phyloP scores from a whole-genome alignment of 2,329 filamentous ascomycete species.

The Aspergillus arachidicola region DNA sequence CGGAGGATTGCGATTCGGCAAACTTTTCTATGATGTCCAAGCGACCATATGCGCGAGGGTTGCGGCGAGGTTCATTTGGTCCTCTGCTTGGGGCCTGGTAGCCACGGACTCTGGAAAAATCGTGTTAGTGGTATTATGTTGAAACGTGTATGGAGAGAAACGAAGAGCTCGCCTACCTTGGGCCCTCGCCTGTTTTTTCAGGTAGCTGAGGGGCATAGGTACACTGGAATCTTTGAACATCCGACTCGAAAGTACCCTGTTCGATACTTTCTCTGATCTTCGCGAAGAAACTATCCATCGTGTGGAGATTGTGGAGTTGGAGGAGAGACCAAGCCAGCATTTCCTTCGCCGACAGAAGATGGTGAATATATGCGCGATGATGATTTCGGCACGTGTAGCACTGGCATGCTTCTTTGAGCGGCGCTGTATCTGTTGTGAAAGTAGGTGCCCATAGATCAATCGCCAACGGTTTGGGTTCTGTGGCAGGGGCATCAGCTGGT shows the following conservation, averaged over 20 bases:
- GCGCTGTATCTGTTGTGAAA: slow-evolving; percentile 64
- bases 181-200: slow-evolving; percentile 72
- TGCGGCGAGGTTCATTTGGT: slow-evolving; percentile 64
- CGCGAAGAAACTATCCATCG: slow-evolving; percentile 72
- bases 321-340: slow-evolving; percentile 96
- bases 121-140: background rate
- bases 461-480: slow-evolving; percentile 59
- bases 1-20: slow-evolving; percentile 53
- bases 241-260: slow-evolving; percentile 56
- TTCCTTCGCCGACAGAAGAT: slow-evolving; percentile 85
- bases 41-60: slow-evolving; percentile 67
- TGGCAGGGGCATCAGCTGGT: slow-evolving; percentile 20
- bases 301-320: slow-evolving; percentile 85
- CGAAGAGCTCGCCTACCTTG: slow-evolving; percentile 56
- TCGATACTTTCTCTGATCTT: slow-evolving; percentile 68
- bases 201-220: slow-evolving; percentile 74
- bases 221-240: slow-evolving; percentile 62
- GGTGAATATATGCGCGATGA: slow-evolving; percentile 83
- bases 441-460: slow-evolving; percentile 72
- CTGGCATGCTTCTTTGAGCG: slow-evolving; percentile 65
- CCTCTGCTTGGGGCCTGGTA: slow-evolving; percentile 78
- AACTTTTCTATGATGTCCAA: slow-evolving; percentile 54
- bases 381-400: slow-evolving; percentile 86
- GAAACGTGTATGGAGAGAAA: background rate
- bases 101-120: slow-evolving; percentile 61